These are phyloP conservation scores for Solanum lycopersicoides DNA, from an alignment of 257 asterid genomes.

Conservation along the genomic window DNA sequence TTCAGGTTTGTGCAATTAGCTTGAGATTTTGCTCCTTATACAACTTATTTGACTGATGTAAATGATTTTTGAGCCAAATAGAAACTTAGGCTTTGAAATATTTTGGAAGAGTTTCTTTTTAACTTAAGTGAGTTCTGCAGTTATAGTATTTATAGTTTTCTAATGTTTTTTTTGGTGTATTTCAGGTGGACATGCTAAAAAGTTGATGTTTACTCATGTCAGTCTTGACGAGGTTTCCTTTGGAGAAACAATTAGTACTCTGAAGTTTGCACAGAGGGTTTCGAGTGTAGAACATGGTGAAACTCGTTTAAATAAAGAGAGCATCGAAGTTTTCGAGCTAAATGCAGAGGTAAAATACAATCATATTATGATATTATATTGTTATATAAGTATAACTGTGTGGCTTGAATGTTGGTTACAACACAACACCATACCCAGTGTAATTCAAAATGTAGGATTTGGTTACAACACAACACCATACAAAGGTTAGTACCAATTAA, in stretches of 20 bases:
- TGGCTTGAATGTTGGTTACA: background rate
- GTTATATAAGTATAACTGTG: background rate
- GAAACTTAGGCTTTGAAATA: background rate
- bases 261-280: conserved; percentile 85
- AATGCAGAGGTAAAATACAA: conserved; percentile 53
- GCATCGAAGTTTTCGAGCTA: conserved; percentile 63
- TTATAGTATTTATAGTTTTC: background rate
- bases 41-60: background rate
- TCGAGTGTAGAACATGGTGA: conserved; percentile 83
- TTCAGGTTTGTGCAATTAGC: conserved; percentile 33
- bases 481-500: no score
- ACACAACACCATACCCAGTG: background rate
- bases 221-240: conserved; percentile 70
- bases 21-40: background rate
- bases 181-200: conserved; percentile 76
- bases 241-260: conserved; percentile 75
- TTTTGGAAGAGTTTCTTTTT: background rate
- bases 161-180: conserved; percentile 9
- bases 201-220: conserved; percentile 81
- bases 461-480: background rate
- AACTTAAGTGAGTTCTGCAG: background rate
- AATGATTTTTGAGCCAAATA: background rate
- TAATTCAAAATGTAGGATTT: background rate
- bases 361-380: background rate
- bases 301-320: conserved; percentile 72